Evolutionary conservation across 1,139 yeast genomes (phyloP).

Genomic region (Candida anutae): DNA sequence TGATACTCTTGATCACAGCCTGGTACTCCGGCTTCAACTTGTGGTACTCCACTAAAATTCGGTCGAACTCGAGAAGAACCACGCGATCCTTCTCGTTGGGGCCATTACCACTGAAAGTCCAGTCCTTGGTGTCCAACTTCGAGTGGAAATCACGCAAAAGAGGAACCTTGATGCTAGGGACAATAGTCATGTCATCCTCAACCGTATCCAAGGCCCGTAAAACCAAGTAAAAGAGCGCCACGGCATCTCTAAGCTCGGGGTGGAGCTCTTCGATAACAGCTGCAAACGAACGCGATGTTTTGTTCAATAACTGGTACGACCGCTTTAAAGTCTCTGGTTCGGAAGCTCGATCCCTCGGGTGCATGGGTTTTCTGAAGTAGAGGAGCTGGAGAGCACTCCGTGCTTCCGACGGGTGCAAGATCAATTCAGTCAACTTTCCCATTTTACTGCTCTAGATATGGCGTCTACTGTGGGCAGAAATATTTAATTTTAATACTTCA

Average conservation of each 20-base stretch:
- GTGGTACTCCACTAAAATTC: conserved; percentile 62
- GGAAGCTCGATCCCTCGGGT: conserved; percentile 39
- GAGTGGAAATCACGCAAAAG: conserved; percentile 61
- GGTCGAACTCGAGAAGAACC: conserved; percentile 67
- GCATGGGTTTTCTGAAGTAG: conserved; percentile 46
- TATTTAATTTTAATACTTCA: too few relatives aligned
- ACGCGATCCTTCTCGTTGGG: conserved; percentile 75
- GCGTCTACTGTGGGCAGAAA: too few relatives aligned
- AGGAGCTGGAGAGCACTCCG: conserved; percentile 57
- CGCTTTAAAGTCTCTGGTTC: conserved; percentile 44
- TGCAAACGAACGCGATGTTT: conserved; percentile 85
- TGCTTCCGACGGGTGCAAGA: conserved; percentile 67
- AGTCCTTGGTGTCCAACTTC: conserved; percentile 54
- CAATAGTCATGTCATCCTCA: conserved; percentile 92
- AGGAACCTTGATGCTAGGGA: conserved; percentile 64
- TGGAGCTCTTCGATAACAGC: conserved; percentile 88
- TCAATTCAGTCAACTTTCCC: conserved; percentile 61
- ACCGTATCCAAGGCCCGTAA: conserved; percentile 91
- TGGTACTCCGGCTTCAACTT: conserved; percentile 69
- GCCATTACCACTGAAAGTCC: conserved; percentile 74
- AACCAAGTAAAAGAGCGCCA: conserved; percentile 77
- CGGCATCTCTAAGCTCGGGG: conserved; percentile 78
- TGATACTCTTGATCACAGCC: conserved; percentile 68
- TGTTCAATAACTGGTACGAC: conserved; percentile 61
- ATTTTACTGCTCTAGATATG: conserved; percentile 18